A percentile compares a stretch with the other conserved stretches of the same genome.
phyloP scores from a whole-genome alignment of 768 basidiomycete genomes.

The Leccinellum rugosiceps region DNA sequence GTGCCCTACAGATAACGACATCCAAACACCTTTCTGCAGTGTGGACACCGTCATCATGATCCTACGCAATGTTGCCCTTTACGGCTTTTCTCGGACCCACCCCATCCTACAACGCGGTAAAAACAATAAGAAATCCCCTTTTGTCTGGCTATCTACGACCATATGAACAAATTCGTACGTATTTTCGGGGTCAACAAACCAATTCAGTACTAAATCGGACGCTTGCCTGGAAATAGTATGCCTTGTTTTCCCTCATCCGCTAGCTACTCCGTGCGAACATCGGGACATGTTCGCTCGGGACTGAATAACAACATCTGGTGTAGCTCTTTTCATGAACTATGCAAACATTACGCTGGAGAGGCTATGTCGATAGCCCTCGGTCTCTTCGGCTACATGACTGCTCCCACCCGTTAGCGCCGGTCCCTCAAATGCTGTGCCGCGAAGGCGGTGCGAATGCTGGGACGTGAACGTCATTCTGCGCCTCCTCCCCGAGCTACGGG shows the following conservation, averaged over 20 bases:
- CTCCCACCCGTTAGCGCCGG: neutral
- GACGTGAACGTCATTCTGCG: constrained; percentile 17
- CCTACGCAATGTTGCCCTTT: neutral
- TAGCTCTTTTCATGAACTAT: neutral
- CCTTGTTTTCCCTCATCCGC: constrained; percentile 8
- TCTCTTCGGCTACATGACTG: no score
- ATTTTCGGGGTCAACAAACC: neutral
- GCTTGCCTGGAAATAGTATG: constrained; percentile 20
- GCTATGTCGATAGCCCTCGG: constrained; percentile 1
- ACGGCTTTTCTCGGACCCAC: neutral
- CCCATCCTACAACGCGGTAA: neutral
- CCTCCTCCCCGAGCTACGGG: constrained; percentile 9
- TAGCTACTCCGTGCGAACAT: neutral
- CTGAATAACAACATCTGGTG: neutral
- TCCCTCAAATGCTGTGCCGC: constrained; percentile 18
- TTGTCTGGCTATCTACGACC: neutral
- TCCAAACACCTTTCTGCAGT: neutral
- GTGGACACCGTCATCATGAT: neutral
- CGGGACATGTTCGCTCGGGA: neutral
- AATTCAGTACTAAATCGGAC: constrained; percentile 5
- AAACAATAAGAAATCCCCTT: neutral
- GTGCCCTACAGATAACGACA: neutral
- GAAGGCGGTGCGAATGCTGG: constrained; percentile 21
- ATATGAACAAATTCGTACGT: constrained; percentile 12
- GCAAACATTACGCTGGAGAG: neutral